A percentile compares a stretch with the other conserved stretches of the same genome.
Conservation (phyloP, 2,329 filamentous ascomycete genomes). For the Pseudonectria buxi region DNA sequence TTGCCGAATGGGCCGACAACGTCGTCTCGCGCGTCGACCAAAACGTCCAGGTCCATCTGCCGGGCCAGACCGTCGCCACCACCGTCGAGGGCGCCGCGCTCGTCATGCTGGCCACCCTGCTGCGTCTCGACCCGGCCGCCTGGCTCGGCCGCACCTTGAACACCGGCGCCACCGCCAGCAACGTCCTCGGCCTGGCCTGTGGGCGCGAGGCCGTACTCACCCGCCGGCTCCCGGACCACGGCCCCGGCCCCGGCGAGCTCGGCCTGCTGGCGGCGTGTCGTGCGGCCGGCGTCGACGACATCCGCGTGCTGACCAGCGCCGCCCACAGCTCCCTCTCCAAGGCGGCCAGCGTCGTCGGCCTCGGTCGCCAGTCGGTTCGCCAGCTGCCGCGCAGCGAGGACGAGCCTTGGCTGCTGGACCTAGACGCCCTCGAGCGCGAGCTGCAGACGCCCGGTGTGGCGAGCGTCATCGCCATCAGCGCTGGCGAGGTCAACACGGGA, state of each 20-base stretch:
- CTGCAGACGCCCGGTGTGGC: constrained; percentile 47
- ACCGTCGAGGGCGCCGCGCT: constrained; percentile 69
- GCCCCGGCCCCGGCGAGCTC: constrained; percentile 33
- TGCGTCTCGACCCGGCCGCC: constrained; percentile 53
- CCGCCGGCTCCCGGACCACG: constrained; percentile 21
- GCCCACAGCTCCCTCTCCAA: constrained; percentile 81
- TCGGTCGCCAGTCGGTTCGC: constrained; percentile 64
- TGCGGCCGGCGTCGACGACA: constrained; percentile 54
- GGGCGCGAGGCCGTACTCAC: constrained; percentile 58
- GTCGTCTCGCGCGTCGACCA: constrained; percentile 77
- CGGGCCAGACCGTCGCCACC: constrained; percentile 67
- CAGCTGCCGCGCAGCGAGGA: constrained; percentile 45
- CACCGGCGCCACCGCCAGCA: constrained; percentile 65
- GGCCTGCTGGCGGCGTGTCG: constrained; percentile 63
- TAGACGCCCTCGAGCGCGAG: constrained; percentile 56
- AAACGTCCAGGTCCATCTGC: constrained; percentile 77
- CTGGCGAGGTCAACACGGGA: constrained; percentile 87
- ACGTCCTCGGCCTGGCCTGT: constrained; percentile 68
- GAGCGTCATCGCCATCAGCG: constrained; percentile 75
- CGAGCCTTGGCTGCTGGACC: constrained; percentile 63
- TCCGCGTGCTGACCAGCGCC: constrained; percentile 74
- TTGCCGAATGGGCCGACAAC: constrained; percentile 76
- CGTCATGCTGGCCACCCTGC: constrained; percentile 59
- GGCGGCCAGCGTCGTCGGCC: constrained; percentile 72
- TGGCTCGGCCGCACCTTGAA: constrained; percentile 51